These are phyloP conservation scores for Colletotrichum sp. DNA, from an alignment of 2,329 filamentous ascomycete species.

Conservation along the genomic window DNA sequence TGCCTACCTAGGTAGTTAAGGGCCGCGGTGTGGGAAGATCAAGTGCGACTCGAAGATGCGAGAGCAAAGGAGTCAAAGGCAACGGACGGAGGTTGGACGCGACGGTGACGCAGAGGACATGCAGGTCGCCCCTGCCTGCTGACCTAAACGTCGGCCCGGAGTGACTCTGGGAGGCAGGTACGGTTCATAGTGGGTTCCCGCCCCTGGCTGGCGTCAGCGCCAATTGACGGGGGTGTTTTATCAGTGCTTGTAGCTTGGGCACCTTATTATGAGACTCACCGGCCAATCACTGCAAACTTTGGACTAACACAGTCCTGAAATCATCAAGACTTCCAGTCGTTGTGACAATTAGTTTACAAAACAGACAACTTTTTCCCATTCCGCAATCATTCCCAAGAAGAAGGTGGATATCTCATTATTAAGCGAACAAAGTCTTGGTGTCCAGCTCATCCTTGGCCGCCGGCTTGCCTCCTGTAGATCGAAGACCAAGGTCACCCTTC, in stretches of 20 bases:
- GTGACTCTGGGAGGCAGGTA: not conserved
- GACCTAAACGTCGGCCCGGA: constrained; percentile 3
- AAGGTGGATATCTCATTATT: constrained; percentile 25
- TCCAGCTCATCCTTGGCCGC: constrained; percentile 74
- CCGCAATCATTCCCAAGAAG: not conserved
- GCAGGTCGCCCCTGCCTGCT: not conserved
- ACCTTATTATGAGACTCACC: not conserved
- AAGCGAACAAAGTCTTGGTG: constrained; percentile 77
- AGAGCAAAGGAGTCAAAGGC: not conserved
- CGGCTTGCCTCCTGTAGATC: constrained; percentile 67
- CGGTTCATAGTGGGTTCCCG: not conserved
- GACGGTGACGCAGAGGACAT: constrained; percentile 11
- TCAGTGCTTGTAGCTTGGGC: not conserved
- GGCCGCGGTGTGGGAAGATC: not conserved
- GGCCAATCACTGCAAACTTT: constrained; percentile 1
- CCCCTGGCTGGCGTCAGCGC: not conserved
- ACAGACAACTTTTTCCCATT: not conserved
- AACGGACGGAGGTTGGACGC: not conserved
- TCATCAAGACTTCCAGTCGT: not conserved
- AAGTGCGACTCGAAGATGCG: not conserved
- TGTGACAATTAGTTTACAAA: not conserved
- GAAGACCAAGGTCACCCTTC: constrained; percentile 78
- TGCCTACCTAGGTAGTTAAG: not conserved
- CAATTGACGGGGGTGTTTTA: not conserved
- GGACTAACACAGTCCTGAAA: not conserved